A percentile compares a stretch with the other conserved stretches of the same genome.
Evolutionary conservation across 306 rosid species (phyloP).

Genomic region (Pueraria montana): DNA sequence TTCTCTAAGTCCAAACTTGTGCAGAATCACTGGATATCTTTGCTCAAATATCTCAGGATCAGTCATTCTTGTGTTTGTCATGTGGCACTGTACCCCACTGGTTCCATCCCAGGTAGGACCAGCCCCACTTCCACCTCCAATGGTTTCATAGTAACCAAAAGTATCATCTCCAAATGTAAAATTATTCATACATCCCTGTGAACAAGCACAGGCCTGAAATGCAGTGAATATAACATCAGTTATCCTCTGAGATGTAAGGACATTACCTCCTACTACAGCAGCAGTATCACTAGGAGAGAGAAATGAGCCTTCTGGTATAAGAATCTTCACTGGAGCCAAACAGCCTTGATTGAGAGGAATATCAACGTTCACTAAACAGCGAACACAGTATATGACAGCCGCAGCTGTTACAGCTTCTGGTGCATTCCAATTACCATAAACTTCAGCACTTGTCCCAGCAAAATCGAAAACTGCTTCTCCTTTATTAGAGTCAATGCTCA

Average conservation of each 20-base stretch:
- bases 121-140: conserved; percentile 98
- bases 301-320: conserved; percentile 88
- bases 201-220: conserved; percentile 96
- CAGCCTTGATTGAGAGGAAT: conserved; percentile 99
- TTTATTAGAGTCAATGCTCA: conserved; percentile 76
- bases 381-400: conserved; percentile 91
- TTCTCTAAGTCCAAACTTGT: conserved; percentile 76
- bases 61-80: conserved; percentile 97
- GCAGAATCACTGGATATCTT: conserved; percentile 89
- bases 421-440: conserved; percentile 96
- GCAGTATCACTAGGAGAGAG: conserved; percentile 93
- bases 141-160: conserved; percentile 95
- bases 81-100: conserved; percentile 92
- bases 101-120: conserved; percentile 96
- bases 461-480: conserved; percentile 93
- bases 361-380: conserved; percentile 88
- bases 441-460: conserved; percentile 83
- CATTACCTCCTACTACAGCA: conserved; percentile 95
- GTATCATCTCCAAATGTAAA: conserved; percentile 94
- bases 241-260: conserved; percentile 94
- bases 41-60: conserved; percentile 95
- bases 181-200: conserved; percentile 99
- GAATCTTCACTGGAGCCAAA: conserved; percentile 94
- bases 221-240: conserved; percentile 92
- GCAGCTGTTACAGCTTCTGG: conserved; percentile 98